phyloP scores from a whole-genome alignment of 192 early-diverging fungal genomes.

The Thamnidium elegans region DNA sequence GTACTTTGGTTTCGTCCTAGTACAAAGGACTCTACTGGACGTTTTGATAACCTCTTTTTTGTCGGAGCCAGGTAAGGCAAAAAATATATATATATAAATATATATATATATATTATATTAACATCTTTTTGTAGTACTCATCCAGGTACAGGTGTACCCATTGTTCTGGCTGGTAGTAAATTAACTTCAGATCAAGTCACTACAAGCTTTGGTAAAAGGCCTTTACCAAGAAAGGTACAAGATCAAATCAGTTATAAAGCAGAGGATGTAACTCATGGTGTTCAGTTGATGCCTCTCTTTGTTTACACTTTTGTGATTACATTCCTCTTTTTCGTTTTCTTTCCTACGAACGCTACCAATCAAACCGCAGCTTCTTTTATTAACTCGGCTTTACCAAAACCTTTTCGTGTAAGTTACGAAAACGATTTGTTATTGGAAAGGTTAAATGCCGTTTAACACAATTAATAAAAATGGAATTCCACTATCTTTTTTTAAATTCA shows the following conservation, averaged over 20 bases:
- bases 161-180: conserved; percentile 52
- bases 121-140: conserved; percentile 38
- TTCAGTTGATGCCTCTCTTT: no score
- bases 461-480: no score
- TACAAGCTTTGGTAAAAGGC: conserved; percentile 22
- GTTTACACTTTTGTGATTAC: neutral
- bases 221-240: conserved; percentile 1
- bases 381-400: conserved; percentile 12
- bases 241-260: neutral
- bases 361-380: conserved; percentile 29
- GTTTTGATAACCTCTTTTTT: conserved; percentile 54
- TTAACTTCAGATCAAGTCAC: conserved; percentile 46
- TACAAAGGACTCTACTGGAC: conserved; percentile 44
- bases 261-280: no score
- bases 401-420: no score
- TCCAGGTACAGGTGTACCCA: conserved; percentile 61
- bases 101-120: neutral
- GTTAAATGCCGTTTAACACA: no score
- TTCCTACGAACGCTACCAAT: conserved; percentile 9
- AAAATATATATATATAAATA: neutral
- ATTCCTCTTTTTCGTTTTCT: conserved; percentile 8
- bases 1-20: conserved; percentile 52
- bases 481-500: no score
- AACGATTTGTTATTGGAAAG: no score
- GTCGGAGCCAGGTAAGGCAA: conserved; percentile 43